Percentiles rank a stretch among this genome's conserved stretches.
Evolutionary conservation across 176 grass and related monocot genomes (phyloP).

Genomic region (Oryza meridionalis): DNA sequence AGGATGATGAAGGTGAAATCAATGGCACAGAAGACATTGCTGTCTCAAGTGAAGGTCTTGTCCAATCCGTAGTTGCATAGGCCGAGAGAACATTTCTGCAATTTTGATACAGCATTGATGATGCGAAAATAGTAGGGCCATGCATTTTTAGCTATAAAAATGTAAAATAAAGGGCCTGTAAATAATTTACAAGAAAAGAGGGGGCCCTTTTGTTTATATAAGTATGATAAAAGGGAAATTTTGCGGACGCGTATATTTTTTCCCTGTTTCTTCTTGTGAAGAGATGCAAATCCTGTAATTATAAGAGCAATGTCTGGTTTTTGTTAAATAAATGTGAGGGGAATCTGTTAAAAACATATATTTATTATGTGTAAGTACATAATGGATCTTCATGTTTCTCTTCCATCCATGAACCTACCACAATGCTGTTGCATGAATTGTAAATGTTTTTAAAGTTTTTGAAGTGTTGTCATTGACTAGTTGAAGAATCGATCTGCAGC

Average conservation of each 20-base stretch:
- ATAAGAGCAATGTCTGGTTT: neutral
- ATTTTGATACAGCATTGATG: neutral
- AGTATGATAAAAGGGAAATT: neutral
- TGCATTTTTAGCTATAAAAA: neutral
- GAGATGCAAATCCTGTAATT: neutral
- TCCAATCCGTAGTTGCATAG: constrained; percentile 41
- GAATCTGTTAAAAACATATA: neutral
- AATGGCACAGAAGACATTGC: neutral
- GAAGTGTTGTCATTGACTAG: neutral
- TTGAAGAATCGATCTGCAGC: neutral
- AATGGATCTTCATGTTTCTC: neutral
- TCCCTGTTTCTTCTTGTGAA: neutral
- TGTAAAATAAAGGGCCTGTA: neutral
- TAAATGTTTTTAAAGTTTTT: neutral
- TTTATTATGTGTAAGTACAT: neutral
- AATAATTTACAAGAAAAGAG: neutral
- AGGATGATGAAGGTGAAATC: constrained; percentile 12
- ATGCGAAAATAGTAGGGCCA: neutral
- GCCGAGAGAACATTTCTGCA: neutral
- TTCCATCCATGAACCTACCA: neutral
- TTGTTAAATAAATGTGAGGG: neutral
- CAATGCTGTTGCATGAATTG: neutral
- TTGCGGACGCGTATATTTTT: neutral
- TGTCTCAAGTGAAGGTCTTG: constrained; percentile 14
- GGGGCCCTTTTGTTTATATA: neutral